Evolutionary conservation across 192 early-diverging fungal genomes (phyloP), one percentile per base, ranked within the genome.

Genomic region (Coemansia sp.): DNA sequence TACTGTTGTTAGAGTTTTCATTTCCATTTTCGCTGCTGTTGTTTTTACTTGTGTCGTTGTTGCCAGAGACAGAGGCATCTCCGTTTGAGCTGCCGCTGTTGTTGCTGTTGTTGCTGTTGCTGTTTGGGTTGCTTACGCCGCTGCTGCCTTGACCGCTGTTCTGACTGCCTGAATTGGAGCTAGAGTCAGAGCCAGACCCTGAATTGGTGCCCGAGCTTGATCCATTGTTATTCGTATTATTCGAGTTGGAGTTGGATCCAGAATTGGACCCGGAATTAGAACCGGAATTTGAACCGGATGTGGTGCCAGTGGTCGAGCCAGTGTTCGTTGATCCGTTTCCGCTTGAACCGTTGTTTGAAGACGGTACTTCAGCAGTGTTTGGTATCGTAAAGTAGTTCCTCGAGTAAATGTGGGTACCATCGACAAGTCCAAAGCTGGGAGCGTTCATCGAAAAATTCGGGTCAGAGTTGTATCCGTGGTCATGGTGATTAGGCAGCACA

Each of bases 401-500:
- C 8, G 37, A 18, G 39, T 37, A 41, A 12, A 18, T 41, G 10
- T 34, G 19, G 1, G 53, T 39, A 13, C 53, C 39, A 22, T 21
- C 37, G n/a, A 54, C 38, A 54, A 23, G n/a, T 9, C 33, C 38
- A 55, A 55, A 55, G 13, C 14, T 15, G 2, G 51, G 30, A 3
- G 41, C 51, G 9, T 44, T 34, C 52, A 62, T 54, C 34, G 17
- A 37, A 19, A 38, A 62, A 17, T 39, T 45, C 1, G 43, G 30
- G 44, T 62, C 52, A 14, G 38, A 47, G 17, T 34, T 54, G 38
- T 21, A 54, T 22, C 53, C 53, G 38, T 19, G 21, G 38, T 54
- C 53, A 4, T 39, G 53, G 17, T 39, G 34, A 22, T 54, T 19
- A 2, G 53, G 53, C 21, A 54, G 8, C 8, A 56, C 40, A 13